Conservation (phyloP, 208 protist species). For the Polymyxa betae region DNA sequence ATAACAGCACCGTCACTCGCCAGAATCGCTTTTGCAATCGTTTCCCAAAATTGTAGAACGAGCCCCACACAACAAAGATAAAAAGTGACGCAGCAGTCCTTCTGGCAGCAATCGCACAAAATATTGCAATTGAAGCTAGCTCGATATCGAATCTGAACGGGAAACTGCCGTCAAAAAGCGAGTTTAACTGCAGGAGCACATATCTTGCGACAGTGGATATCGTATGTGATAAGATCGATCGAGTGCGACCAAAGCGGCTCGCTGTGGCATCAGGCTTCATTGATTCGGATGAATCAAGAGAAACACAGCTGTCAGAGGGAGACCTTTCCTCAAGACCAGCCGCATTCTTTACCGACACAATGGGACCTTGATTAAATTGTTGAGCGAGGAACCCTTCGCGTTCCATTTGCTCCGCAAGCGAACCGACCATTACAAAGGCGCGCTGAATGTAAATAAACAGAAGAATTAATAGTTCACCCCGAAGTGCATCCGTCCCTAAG, state of each 20-base stretch:
- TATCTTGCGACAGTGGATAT: background rate
- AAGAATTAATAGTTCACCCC: background rate
- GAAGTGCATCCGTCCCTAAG: background rate
- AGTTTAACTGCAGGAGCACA: background rate
- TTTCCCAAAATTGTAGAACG: background rate
- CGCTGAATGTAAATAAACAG: background rate
- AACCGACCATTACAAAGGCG: background rate
- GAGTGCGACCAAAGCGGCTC: background rate
- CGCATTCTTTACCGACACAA: too few relatives aligned
- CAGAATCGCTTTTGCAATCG: background rate
- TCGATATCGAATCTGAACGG: background rate
- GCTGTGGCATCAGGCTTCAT: background rate
- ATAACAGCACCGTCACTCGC: background rate
- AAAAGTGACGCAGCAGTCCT: background rate
- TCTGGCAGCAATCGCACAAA: background rate
- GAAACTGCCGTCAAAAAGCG: background rate
- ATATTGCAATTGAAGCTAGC: background rate
- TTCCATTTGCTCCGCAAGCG: background rate
- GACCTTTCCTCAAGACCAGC: too few relatives aligned
- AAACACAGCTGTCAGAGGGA: background rate
- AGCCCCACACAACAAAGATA: conserved; percentile 6
- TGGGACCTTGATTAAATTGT: background rate
- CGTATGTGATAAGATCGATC: background rate
- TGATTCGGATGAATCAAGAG: background rate
- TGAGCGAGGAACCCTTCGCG: background rate